Conservation (phyloP, 768 basidiomycete genomes). For the Lentinula detonsa region DNA sequence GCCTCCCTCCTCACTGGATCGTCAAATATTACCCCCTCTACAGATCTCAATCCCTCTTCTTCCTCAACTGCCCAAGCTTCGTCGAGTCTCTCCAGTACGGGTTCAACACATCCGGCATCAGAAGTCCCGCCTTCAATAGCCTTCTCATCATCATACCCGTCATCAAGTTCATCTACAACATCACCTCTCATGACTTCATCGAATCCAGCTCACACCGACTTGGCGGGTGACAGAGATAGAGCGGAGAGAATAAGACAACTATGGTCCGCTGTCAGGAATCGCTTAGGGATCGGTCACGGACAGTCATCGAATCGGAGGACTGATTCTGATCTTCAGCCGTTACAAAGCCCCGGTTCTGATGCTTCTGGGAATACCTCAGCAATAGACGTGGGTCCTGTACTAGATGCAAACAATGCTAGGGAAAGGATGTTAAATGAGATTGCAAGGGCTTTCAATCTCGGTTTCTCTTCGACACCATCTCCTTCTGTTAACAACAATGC, state of each 20-base stretch:
- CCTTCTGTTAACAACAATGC: neutral
- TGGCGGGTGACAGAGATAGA: neutral
- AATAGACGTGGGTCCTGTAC: neutral
- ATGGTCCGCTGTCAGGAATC: neutral
- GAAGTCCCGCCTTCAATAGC: neutral
- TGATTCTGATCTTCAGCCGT: neutral
- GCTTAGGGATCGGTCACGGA: neutral
- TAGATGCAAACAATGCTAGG: slow-evolving; percentile 36
- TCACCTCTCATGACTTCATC: neutral
- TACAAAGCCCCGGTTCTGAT: neutral
- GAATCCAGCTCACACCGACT: neutral
- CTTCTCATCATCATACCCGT: slow-evolving; percentile 9
- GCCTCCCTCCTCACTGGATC: slow-evolving; percentile 77
- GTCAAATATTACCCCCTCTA: slow-evolving; percentile 52
- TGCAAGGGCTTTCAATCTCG: slow-evolving; percentile 74
- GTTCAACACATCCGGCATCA: slow-evolving; percentile 2
- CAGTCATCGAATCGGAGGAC: neutral
- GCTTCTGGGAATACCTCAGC: neutral
- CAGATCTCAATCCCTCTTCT: slow-evolving; percentile 31
- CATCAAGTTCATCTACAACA: slow-evolving; percentile 5
- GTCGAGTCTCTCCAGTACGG: neutral
- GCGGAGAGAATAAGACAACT: slow-evolving; percentile 4
- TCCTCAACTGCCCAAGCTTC: slow-evolving; percentile 34
- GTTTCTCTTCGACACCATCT: slow-evolving; percentile 38
- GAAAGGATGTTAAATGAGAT: slow-evolving; percentile 76